phyloP scores from a whole-genome alignment of 2,329 filamentous ascomycete genomes.

The Akanthomyces dipterigenus region DNA sequence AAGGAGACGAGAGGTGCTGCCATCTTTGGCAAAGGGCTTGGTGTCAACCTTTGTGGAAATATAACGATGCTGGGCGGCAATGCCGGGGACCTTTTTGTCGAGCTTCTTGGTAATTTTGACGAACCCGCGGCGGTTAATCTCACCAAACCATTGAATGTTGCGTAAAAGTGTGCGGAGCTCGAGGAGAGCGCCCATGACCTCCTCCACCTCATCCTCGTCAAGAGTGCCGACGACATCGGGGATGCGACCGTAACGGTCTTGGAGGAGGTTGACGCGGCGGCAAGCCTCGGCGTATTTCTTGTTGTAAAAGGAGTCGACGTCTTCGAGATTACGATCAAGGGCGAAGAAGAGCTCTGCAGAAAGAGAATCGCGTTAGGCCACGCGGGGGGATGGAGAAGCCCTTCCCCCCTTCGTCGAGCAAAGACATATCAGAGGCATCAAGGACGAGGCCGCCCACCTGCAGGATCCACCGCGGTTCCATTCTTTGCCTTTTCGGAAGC shows the following conservation, averaged over 20 bases:
- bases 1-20: constrained; percentile 40
- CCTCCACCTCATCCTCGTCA: constrained; percentile 83
- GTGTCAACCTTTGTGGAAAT: constrained; percentile 86
- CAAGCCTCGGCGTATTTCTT: constrained; percentile 84
- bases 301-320: constrained; percentile 95
- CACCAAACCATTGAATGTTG: constrained; percentile 95
- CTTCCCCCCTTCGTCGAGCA: constrained; percentile 16
- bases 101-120: constrained; percentile 99
- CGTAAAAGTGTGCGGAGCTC: constrained; percentile 82
- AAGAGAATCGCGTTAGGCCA: constrained; percentile 17
- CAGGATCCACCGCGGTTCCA: constrained; percentile 76
- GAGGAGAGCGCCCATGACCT: constrained; percentile 81
- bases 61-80: constrained; percentile 75
- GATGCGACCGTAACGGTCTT: constrained; percentile 77
- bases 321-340: constrained; percentile 93
- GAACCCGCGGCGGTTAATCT: constrained; percentile 92
- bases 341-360: constrained; percentile 87
- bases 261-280: constrained; percentile 75
- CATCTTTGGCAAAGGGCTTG: constrained; percentile 76
- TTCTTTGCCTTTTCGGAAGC: constrained; percentile 58
- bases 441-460: constrained; percentile 57
- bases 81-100: constrained; percentile 82
- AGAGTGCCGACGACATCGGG: constrained; percentile 64
- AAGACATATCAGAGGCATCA: constrained; percentile 9
- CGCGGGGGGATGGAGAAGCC: constrained; percentile 25